A percentile compares a stretch with the other conserved stretches of the same genome.
Evolutionary conservation across 2,329 filamentous ascomycete genomes (phyloP).

Genomic region (Arthrinium puccinioides): DNA sequence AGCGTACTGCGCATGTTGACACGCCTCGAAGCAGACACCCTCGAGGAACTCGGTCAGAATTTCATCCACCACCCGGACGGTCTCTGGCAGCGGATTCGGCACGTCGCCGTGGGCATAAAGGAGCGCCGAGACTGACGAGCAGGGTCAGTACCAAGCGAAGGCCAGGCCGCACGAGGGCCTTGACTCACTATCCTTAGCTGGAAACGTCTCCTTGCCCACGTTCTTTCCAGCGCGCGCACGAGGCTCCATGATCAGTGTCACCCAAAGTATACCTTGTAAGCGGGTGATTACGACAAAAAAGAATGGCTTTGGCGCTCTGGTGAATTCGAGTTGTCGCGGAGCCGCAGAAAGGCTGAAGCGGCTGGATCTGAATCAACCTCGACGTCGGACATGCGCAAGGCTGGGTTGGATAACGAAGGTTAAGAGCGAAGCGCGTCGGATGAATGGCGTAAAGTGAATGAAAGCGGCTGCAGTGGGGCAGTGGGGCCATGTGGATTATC

Average conservation of each 20-base stretch:
- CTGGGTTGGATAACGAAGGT: too few species aligned
- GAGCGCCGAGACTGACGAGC: slow-evolving; percentile 56
- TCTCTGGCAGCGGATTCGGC: slow-evolving; percentile 70
- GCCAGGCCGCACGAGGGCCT: neutral
- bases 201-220: slow-evolving; percentile 78
- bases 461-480: too few species aligned
- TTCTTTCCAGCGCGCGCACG: slow-evolving; percentile 71
- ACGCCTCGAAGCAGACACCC: slow-evolving; percentile 84
- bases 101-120: slow-evolving; percentile 79
- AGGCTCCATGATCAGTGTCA: slow-evolving; percentile 58
- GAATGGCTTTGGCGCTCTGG: neutral
- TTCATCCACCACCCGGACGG: slow-evolving; percentile 83
- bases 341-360: too few species aligned
- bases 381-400: too few species aligned
- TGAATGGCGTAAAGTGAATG: too few species aligned
- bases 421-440: too few species aligned
- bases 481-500: too few species aligned
- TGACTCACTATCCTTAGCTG: slow-evolving; percentile 58
- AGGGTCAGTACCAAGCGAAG: slow-evolving; percentile 9
- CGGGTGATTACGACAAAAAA: neutral
- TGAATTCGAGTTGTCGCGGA: neutral
- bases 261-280: neutral
- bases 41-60: slow-evolving; percentile 96
- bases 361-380: too few species aligned
- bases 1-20: slow-evolving; percentile 75